phyloP scores from a whole-genome alignment of 805 yeast species.

The Diddensiella caesifluorescens region DNA sequence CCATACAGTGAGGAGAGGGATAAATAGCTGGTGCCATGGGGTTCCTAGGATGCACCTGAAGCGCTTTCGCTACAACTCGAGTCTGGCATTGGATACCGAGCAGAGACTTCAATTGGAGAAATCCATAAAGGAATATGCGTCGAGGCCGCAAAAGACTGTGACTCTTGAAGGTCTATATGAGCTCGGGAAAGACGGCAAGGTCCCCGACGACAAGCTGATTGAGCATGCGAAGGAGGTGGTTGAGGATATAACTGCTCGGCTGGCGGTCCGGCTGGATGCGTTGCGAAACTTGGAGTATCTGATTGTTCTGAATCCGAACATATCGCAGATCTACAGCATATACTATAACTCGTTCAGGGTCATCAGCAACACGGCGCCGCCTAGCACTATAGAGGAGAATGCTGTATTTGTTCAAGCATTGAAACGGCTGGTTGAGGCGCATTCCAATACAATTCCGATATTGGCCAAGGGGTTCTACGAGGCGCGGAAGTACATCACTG shows the following conservation, averaged over 20 bases:
- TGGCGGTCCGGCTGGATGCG: slow-evolving; percentile 66
- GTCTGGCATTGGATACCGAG: no score
- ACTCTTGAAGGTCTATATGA: slow-evolving; percentile 22
- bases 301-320: slow-evolving; percentile 79
- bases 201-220: slow-evolving; percentile 26
- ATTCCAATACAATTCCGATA: slow-evolving; percentile 77
- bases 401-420: slow-evolving; percentile 48
- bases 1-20: no score
- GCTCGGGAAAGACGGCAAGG: slow-evolving; percentile 25
- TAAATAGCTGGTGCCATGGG: no score
- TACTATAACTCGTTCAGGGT: slow-evolving; percentile 66
- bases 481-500: slow-evolving; percentile 43
- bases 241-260: slow-evolving; percentile 26
- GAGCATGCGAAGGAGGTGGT: slow-evolving; percentile 29
- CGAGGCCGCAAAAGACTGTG: slow-evolving; percentile 9
- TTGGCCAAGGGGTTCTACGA: slow-evolving; percentile 80
- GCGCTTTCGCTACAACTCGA: no score
- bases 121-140: slow-evolving; percentile 11
- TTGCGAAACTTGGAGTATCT: slow-evolving; percentile 76
- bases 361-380: slow-evolving; percentile 39
- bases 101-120: slow-evolving; percentile 10
- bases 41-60: no score
- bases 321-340: slow-evolving; percentile 67
- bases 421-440: slow-evolving; percentile 59
- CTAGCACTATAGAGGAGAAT: slow-evolving; percentile 50